Percentiles rank a stretch among this genome's conserved stretches.
Conservation (phyloP, 2,329 filamentous ascomycete genomes). For the Eutypa lata region DNA sequence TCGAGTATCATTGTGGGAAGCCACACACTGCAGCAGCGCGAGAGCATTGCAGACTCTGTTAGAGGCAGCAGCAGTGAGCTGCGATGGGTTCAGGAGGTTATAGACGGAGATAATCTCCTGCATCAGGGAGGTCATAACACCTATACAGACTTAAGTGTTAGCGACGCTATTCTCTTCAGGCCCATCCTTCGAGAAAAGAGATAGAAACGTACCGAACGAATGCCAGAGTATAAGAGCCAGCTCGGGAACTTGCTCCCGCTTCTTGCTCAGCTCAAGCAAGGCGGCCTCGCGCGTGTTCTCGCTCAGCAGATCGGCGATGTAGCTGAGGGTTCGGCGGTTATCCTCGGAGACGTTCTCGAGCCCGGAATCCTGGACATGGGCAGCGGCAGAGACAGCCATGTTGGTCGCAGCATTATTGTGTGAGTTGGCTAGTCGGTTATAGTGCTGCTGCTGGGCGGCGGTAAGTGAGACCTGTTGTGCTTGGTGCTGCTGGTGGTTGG, state of each 20-base stretch:
- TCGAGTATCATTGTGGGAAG: conserved; percentile 93
- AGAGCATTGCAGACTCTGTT: conserved; percentile 98
- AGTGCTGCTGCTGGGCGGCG: conserved; percentile 59
- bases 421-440: conserved; percentile 68
- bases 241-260: conserved; percentile 96
- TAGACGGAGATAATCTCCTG: conserved; percentile 99
- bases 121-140: conserved; percentile 95
- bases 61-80: conserved; percentile 93
- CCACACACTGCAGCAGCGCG: conserved; percentile 92
- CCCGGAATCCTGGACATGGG: conserved; percentile 51
- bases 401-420: conserved; percentile 48
- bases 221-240: conserved; percentile 96
- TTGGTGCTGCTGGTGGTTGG: conserved; percentile 58
- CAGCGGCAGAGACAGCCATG: conserved; percentile 36
- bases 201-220: conserved; percentile 73
- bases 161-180: conserved; percentile 11
- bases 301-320: conserved; percentile 88
- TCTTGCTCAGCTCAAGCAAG: conserved; percentile 94
- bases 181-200: background rate
- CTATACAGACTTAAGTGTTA: conserved; percentile 42
- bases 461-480: conserved; percentile 50
- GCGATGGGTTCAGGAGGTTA: conserved; percentile 90
- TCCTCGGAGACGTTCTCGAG: conserved; percentile 79
- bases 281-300: conserved; percentile 85
- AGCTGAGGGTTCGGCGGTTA: conserved; percentile 86